Base-by-base conservation (phyloP, 257 asterid genomes). In the Thymus mandschuricus region DNA sequence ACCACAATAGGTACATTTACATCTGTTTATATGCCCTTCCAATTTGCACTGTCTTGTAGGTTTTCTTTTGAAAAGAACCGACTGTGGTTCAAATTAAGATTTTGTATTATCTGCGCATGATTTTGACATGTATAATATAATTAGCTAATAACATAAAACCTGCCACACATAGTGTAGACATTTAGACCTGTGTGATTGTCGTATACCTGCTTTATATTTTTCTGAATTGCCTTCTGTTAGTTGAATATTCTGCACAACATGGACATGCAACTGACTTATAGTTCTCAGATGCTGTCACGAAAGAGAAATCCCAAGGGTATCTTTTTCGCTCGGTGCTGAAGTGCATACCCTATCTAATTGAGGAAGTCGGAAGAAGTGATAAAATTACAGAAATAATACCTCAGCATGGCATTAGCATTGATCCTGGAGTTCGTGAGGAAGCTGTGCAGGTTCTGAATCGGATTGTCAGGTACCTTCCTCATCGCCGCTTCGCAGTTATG, bases 371-470 rank as follows among this genome's bases (percentile, higher is more conserved):
- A 71, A 92, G 98, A 77, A 95, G 87, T 82, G 98, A 92, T 81
- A 95, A 95, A 81, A 91, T 95, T 72, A 86, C 98, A 4, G 98
- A 92, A 87, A 95, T 95, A 74, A 92, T 95, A 70, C 99, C 99
- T 61, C 99, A 95, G 68, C 99, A 95, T 84, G 97, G 98, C 81
- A 95, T 95, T 68, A 92, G 99, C 72, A 95, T 92, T 59, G 99
- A 95, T 81, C 99, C 99, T 49, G 99, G 97, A 59, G 99, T 95
- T 60, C 95, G 99, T 62, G 99, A 95, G 81, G 99, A 95, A 83
- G 96, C 97, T 69, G 97, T 89, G 64, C 97, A 92, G 82, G 99
- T 95, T 50, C 88, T 95, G 76, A 95, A 89, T 80, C 88, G 98
- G 77, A 95, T 92, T 5, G 97, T 95, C 65, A 85, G 95, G 63